These are phyloP conservation scores for Tetrapyrgos nigripes DNA, from an alignment of 1,284 basidiomycete species.

Conservation along the genomic window DNA sequence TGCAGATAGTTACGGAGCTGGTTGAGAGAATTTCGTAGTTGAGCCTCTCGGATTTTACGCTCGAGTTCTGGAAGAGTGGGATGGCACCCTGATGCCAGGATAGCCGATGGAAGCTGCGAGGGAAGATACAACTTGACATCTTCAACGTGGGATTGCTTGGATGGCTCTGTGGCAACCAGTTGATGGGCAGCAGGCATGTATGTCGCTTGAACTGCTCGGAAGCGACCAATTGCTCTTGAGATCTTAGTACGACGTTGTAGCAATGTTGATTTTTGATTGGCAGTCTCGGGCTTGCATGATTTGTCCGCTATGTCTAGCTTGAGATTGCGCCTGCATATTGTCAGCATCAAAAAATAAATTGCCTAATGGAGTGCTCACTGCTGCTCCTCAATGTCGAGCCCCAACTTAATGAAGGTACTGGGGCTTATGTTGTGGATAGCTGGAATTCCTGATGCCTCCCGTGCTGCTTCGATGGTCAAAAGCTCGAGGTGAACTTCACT, in stretches of 20 bases:
- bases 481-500: conserved; percentile 18
- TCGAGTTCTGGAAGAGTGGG: not conserved
- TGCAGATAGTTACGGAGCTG: conserved; percentile 4
- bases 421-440: conserved; percentile 13
- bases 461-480: conserved; percentile 14
- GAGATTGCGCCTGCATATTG: not conserved
- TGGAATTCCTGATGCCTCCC: not conserved
- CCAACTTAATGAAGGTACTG: conserved; percentile 13
- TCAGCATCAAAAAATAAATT: not conserved
- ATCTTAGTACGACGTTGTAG: conserved; percentile 1
- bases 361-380: conserved; percentile 20
- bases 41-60: conserved; percentile 1
- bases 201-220: conserved; percentile 4
- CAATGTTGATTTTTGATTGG: not conserved
- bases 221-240: not conserved
- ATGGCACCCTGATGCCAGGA: not conserved
- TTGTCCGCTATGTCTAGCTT: not conserved
- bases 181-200: conserved; percentile 1
- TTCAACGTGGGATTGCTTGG: not conserved
- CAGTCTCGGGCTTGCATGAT: not conserved
- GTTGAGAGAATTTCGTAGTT: conserved; percentile 1
- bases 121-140: not conserved
- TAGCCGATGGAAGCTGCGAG: not conserved
- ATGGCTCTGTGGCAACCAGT: not conserved
- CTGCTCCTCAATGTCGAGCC: conserved; percentile 21